Evolutionary conservation across 2,329 filamentous ascomycete genomes (phyloP), one percentile per base, ranked within the genome.

Genomic region (Calonectria pauciramosa): DNA sequence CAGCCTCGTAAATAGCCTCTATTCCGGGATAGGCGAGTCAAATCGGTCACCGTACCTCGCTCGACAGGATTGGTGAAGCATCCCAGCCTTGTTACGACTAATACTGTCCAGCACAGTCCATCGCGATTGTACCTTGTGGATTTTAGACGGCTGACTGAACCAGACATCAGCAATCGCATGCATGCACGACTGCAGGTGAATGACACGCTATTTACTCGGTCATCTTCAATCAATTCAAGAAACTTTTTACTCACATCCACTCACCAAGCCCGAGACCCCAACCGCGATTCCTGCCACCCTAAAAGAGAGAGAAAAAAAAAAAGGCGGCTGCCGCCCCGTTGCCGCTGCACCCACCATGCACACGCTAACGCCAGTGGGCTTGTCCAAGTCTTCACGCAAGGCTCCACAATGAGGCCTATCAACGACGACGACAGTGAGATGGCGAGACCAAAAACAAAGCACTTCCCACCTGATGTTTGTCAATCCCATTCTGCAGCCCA

Each of bases 331-430:
- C 54, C 54, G 54, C 54, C 54, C 54, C 54, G 64, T 49, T 60
- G 63, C 63, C 54, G 66, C 51, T 56, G 59, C 66, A 73, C 26
- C 49, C 71, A 66, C 56, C 51, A 66, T 69, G 66, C 28, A 52
- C 28, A 68, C 71, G 71, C 66, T 73, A 70, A 73, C 10, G 34
- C 38, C 5, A 26, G 56, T 56, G 66, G 71, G 41, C 71, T 64
- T 73, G 71, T 44, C 66, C 56, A 72, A 56, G 66, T 73, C 49
- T 56, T 66, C 66, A 73, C 56, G 32, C 56, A 32, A 47, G 59
- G 59, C 56, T 60, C 71, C 71, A 73, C 71, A 51, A 32, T 56
- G n/a, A 51, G 49, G 66, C 66, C 66, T 69, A 66, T 73, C 63
- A 68, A 52, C 52, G 32, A 63, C 56, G 52, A 49, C 47, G 34